A percentile compares a stretch with the other conserved stretches of the same genome.
These are phyloP conservation scores for Malus hybrid DNA, from an alignment of 331 rosid genomes.

Conservation along the genomic window DNA sequence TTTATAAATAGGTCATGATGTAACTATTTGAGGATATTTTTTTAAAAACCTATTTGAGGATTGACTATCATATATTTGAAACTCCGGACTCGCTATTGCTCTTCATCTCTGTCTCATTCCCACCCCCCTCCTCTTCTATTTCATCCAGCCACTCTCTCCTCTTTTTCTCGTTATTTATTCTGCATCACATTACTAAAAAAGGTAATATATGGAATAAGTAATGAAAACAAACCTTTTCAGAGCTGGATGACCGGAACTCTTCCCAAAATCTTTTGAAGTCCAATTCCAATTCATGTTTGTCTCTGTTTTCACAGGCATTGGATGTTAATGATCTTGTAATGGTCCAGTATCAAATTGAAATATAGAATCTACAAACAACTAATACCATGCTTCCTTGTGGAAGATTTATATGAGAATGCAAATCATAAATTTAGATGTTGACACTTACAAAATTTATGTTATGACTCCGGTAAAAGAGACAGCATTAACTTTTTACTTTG, in stretches of 20 bases:
- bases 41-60: neutral
- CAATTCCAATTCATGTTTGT: conserved; percentile 95
- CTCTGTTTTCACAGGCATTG: conserved; percentile 51
- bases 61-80: neutral
- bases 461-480: neutral
- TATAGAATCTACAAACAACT: conserved; percentile 2
- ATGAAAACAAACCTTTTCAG: conserved; percentile 73
- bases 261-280: conserved; percentile 99
- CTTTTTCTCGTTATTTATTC: neutral
- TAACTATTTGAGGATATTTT: neutral
- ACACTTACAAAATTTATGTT: neutral
- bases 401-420: neutral
- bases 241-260: conserved; percentile 96
- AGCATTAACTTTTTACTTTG: neutral
- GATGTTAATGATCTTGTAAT: conserved; percentile 6
- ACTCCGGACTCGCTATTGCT: neutral
- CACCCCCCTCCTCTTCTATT: neutral
- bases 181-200: neutral
- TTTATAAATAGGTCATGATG: neutral
- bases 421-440: neutral
- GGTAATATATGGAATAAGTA: conserved; percentile 5
- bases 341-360: neutral
- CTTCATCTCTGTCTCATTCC: neutral
- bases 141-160: neutral
- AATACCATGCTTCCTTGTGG: neutral